Conservation (phyloP, 768 basidiomycete species). For the Leucogyrophana mollusca region DNA sequence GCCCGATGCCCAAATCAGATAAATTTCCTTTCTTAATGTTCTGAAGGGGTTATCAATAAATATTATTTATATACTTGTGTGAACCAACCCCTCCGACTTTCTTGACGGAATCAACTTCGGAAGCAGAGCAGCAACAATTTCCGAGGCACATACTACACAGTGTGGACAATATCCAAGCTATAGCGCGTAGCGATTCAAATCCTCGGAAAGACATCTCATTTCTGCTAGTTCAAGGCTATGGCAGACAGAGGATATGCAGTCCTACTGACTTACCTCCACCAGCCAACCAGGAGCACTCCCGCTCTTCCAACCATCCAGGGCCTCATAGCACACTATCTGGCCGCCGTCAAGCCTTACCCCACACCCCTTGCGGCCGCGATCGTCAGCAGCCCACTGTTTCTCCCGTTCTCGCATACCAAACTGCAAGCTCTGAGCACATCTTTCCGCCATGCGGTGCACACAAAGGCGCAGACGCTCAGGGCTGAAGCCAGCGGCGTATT, state of each 20-base stretch:
- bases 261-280: slow-evolving; percentile 25
- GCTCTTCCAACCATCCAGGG: slow-evolving; percentile 21
- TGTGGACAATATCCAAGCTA: no score
- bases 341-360: slow-evolving; percentile 23
- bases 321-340: slow-evolving; percentile 27
- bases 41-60: no score
- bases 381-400: slow-evolving; percentile 28
- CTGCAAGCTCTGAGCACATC: slow-evolving; percentile 25
- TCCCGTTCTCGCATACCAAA: slow-evolving; percentile 26
- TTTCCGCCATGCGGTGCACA: slow-evolving; percentile 31
- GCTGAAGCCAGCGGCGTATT: slow-evolving; percentile 29
- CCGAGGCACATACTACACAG: no score
- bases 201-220: no score
- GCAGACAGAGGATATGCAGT: slow-evolving; percentile 20
- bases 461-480: slow-evolving; percentile 22
- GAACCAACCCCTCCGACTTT: no score
- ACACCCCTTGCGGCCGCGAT: slow-evolving; percentile 32
- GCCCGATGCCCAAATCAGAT: no score
- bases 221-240: slow-evolving; percentile 6
- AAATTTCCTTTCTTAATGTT: no score
- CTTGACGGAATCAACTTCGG: no score
- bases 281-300: slow-evolving; percentile 15
- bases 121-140: no score
- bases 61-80: no score
- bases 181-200: no score